Conservation (phyloP, 768 basidiomycete species). For the Pisolithus sp. region DNA sequence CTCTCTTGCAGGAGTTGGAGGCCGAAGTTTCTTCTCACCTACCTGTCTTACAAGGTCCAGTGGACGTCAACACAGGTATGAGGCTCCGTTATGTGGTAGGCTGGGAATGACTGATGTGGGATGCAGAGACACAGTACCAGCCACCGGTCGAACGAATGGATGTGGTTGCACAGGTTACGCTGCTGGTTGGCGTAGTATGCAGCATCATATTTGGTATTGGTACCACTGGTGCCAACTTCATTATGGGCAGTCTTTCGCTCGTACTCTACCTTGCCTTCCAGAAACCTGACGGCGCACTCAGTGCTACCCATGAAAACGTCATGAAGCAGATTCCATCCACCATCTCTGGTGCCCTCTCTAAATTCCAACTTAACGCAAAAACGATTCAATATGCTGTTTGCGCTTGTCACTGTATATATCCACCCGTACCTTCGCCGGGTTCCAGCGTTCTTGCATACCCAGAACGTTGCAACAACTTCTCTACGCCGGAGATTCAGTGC, state of each 20-base stretch:
- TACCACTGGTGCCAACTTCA: slow-evolving; percentile 9
- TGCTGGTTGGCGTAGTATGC: slow-evolving; percentile 15
- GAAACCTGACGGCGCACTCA: no score
- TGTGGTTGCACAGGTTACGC: slow-evolving; percentile 11
- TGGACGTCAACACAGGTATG: neutral
- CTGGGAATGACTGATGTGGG: neutral
- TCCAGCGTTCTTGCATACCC: neutral
- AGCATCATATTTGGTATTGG: slow-evolving; percentile 12
- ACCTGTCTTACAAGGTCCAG: no score
- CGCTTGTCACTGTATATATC: slow-evolving; percentile 1
- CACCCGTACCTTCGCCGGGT: neutral
- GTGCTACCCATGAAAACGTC: no score
- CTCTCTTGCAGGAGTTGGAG: no score
- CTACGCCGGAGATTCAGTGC: no score
- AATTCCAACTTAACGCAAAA: neutral
- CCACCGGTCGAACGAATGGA: neutral
- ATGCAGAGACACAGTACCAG: neutral
- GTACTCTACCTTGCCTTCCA: no score
- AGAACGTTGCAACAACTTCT: no score
- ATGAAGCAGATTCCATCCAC: neutral
- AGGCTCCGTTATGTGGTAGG: no score
- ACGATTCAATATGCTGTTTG: neutral
- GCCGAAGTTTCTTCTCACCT: no score
- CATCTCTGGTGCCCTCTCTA: neutral
- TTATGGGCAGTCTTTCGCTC: slow-evolving; percentile 8